Base-by-base conservation (phyloP, 1,284 basidiomycete genomes). In the Ganoderma lingzhi region DNA sequence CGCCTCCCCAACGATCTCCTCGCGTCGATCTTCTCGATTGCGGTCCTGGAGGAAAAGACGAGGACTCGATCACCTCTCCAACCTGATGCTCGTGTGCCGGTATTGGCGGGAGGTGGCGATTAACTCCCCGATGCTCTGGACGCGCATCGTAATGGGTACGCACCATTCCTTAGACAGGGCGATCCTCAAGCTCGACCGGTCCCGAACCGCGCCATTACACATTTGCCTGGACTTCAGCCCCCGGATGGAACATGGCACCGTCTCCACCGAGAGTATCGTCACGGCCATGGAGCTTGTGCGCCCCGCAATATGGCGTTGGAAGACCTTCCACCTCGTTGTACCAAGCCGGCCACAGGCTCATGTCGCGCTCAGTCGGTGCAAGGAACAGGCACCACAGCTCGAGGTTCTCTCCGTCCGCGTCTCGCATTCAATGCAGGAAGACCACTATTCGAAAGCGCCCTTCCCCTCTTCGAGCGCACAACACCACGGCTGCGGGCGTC, bases 1-100 rank as follows among this genome's bases (percentile, higher is more conserved):
- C 89, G 92, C 66, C 84, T 94, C 45, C 93, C 93, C n/a, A 88
- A 88, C 78, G 93, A 94, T 76, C 84, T 94, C 48, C 82, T 94
- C 65, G 88, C 92, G 10, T 87, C 85, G 19, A 92, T 94, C 68
- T 94, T 94, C 79, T 83, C 88, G 67, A 88, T 86, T 68, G 92
- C 91, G 19, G 89, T 92, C n/a, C 78, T 90, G 64, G 86, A 85
- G 45, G 84, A 84, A 74, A 85, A 58, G 89, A 90, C 71, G 90
- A 93, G 73, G 89, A 93, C 79, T 85, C 90, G 9, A 80, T 93
- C 59, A 87, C 92, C 86, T 93, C 41, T 86, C 89, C 63, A 91
- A 88, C 44, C 77, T 94, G 67, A 93, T 93, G 90, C 86, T 93
- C 63, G 93, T 94, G 37, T 93, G 91, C 81, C 88, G 88, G 65